These are phyloP conservation scores for Paxillus ammoniavirescens DNA, from an alignment of 768 basidiomycete genomes.

Conservation along the genomic window DNA sequence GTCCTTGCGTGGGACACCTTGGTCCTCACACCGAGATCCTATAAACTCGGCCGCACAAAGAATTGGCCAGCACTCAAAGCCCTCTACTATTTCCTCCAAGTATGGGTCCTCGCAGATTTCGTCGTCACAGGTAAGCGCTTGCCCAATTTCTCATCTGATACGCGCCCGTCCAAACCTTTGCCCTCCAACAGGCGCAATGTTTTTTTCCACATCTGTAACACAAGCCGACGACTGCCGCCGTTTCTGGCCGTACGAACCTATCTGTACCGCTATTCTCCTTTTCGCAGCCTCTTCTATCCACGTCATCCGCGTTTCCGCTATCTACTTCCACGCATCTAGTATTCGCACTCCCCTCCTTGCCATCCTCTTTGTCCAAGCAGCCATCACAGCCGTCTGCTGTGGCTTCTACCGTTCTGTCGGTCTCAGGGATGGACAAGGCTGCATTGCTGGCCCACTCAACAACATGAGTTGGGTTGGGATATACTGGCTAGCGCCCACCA, in stretches of 20 bases:
- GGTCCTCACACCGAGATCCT: constrained; percentile 77
- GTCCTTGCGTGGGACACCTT: constrained; percentile 90
- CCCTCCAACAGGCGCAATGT: constrained; percentile 62
- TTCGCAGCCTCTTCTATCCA: constrained; percentile 70
- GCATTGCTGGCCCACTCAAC: constrained; percentile 78
- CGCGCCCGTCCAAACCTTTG: constrained; percentile 1
- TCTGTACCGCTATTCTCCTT: constrained; percentile 78
- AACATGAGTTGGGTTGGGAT: constrained; percentile 72
- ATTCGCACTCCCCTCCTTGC: constrained; percentile 55
- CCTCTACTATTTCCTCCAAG: constrained; percentile 68
- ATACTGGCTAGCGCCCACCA: constrained; percentile 79
- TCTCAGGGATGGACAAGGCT: constrained; percentile 71
- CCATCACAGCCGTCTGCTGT: constrained; percentile 70
- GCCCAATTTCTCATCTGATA: background rate
- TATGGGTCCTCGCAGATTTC: constrained; percentile 82
- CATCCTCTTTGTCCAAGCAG: constrained; percentile 66
- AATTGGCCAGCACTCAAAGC: constrained; percentile 79
- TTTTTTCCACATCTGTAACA: constrained; percentile 75
- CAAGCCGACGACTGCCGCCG: constrained; percentile 53
- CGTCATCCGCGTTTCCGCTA: constrained; percentile 76
- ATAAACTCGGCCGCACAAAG: constrained; percentile 59
- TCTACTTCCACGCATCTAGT: constrained; percentile 58
- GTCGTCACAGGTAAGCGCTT: constrained; percentile 57
- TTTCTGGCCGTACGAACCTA: constrained; percentile 85
- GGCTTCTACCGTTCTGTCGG: constrained; percentile 84